phyloP scores from a whole-genome alignment of 106 monocot genomes.

The Dioscorea alata region DNA sequence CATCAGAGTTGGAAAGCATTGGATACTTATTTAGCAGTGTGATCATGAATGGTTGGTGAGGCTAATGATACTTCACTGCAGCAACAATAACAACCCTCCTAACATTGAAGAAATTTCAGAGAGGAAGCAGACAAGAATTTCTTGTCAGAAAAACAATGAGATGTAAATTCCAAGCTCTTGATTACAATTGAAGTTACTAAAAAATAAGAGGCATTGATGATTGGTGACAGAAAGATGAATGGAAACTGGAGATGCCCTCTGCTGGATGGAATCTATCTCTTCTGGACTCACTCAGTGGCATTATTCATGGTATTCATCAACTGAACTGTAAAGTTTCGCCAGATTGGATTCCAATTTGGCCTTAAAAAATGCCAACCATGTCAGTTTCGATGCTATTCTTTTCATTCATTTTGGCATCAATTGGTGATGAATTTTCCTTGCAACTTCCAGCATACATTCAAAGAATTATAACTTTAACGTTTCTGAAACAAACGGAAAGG shows the following conservation, averaged over 20 bases:
- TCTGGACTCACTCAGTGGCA: background rate
- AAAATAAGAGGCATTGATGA: background rate
- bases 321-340: background rate
- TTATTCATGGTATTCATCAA: background rate
- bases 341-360: background rate
- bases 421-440: background rate
- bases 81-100: background rate
- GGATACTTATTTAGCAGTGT: background rate
- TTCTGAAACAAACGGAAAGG: background rate
- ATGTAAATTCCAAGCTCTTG: background rate
- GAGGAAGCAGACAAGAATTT: too few relatives aligned
- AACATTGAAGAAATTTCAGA: too few relatives aligned
- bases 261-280: background rate
- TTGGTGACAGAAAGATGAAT: background rate
- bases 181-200: background rate
- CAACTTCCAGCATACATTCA: background rate
- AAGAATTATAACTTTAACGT: background rate
- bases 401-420: background rate
- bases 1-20: conserved; percentile 4
- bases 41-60: background rate
- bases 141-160: background rate
- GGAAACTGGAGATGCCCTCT: background rate
- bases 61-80: background rate
- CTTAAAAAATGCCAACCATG: background rate
- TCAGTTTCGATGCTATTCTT: conserved; percentile 1